Conservation (phyloP, 306 rosid genomes). For the Quercus mongolica region DNA sequence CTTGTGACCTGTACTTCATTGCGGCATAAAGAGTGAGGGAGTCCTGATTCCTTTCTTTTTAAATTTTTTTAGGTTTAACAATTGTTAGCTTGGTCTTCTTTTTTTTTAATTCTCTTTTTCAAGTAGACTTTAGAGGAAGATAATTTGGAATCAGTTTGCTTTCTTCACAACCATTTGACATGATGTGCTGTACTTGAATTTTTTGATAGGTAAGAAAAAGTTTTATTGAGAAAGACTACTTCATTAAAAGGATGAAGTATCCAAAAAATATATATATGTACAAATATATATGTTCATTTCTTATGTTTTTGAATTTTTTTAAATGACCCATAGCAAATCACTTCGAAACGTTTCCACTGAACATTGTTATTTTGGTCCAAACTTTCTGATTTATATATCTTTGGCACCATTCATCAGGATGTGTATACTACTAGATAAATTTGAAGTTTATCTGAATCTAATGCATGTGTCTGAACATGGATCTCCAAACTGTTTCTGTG, state of each 20-base stretch:
- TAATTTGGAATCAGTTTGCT: neutral
- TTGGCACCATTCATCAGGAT: neutral
- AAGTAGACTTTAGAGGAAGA: neutral
- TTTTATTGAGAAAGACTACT: too few relatives aligned
- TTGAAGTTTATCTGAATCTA: neutral
- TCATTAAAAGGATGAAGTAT: too few relatives aligned
- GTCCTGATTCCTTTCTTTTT: neutral
- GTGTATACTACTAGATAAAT: neutral
- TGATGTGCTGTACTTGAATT: neutral
- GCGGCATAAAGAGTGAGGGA: too few relatives aligned
- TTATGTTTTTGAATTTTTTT: neutral
- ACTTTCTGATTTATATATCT: neutral
- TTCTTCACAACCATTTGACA: neutral
- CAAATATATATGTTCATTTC: neutral
- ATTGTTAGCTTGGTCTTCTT: neutral
- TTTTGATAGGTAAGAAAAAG: too few relatives aligned
- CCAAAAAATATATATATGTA: too few relatives aligned
- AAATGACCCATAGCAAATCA: neutral
- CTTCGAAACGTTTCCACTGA: neutral
- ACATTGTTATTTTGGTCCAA: neutral
- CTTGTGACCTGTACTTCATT: neutral
- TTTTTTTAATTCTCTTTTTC: neutral
- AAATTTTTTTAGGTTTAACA: neutral
- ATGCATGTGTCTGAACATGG: neutral
- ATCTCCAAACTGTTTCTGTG: neutral